Base-by-base conservation (phyloP, 306 rosid genomes). In the Delonix regia region DNA sequence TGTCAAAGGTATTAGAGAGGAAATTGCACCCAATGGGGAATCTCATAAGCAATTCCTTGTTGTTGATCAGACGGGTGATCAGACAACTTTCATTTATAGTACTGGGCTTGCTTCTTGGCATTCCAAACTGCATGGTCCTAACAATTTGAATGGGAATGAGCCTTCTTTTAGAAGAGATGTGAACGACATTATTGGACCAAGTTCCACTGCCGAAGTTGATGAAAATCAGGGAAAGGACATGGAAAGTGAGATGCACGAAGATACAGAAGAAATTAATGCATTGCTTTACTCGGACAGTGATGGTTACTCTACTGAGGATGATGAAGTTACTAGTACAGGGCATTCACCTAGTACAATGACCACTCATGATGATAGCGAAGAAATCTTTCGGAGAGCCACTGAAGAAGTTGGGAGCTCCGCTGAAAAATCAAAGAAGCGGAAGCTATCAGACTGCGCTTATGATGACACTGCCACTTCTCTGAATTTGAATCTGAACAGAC, bases 251-350 rank as follows among this genome's bases (percentile, higher is more conserved):
- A 91, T 95, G 95, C 98, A 80, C 9, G 98, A 93, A 75, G 97
- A 96, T 78, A 87, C 99, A 0, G 97, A 93, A 74, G 99, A 96
- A 77, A 91, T 96, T 47, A 84, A 96, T 76, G 99, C 99, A 7
- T 85, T 96, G 85, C 97, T 96, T 42, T 91, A 91, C 85, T 96
- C 99, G 0, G 97, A 94, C 15, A 87, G 92, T 22, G 91, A 90
- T 36, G 84, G 77, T 41, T 85, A 71, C 68, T 83, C 83, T 1
- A 70, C 85, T 0, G 93, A 90, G 82, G 98, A 92, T 4, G 98
- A 93, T 75, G 99, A 95, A 84, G 98, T 95, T 72, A 87, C 98
- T 6, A 95, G 99, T 90, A 95, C 99, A 6, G 99, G 98, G 12
- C 99, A 91, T 86, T 93, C 98, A 0, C 98, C 98, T 0, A 87